Conservation (phyloP, 2,329 filamentous ascomycete genomes). For the Aspergillus aculeatinus region DNA sequence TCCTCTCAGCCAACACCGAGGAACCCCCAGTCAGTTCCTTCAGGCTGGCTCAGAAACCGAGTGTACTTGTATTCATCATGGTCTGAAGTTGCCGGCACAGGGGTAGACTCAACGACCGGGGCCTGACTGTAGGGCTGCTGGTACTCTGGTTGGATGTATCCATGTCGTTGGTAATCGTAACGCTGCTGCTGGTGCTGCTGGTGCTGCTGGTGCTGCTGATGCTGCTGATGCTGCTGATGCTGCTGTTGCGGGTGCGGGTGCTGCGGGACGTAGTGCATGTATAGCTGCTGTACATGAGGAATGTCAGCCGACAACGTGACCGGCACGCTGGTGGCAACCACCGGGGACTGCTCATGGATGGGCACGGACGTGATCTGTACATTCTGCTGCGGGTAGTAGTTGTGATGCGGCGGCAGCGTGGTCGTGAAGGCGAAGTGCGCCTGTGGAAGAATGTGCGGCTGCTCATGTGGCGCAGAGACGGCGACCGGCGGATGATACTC, state of each 20-base stretch:
- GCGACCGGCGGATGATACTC: conserved; percentile 35
- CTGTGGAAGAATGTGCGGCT: conserved; percentile 38
- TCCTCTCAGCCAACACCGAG: conserved; percentile 36
- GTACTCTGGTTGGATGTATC: conserved; percentile 34
- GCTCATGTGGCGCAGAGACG: conserved; percentile 32
- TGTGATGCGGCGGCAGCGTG: conserved; percentile 32
- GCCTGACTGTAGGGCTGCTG: conserved; percentile 29
- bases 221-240: conserved; percentile 25
- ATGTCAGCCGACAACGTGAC: conserved; percentile 31
- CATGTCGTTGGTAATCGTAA: conserved; percentile 31
- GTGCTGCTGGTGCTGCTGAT: conserved; percentile 32
- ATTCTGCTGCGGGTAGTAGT: conserved; percentile 38
- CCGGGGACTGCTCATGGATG: conserved; percentile 30
- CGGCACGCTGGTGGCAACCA: conserved; percentile 32
- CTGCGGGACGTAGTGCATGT: conserved; percentile 34
- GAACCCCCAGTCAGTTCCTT: conserved; percentile 43
- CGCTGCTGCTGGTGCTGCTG: conserved; percentile 28
- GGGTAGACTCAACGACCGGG: conserved; percentile 30
- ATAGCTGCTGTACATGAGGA: conserved; percentile 32
- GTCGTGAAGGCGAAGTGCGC: conserved; percentile 37
- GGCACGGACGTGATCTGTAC: conserved; percentile 34
- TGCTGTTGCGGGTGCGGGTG: conserved; percentile 19
- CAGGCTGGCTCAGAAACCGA: conserved; percentile 38
- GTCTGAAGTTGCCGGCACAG: conserved; percentile 34
- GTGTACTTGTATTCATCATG: conserved; percentile 35